Evolutionary conservation across 768 basidiomycete species (phyloP), one percentile per base, ranked within the genome.

Genomic region (Cubamyces lactineus): DNA sequence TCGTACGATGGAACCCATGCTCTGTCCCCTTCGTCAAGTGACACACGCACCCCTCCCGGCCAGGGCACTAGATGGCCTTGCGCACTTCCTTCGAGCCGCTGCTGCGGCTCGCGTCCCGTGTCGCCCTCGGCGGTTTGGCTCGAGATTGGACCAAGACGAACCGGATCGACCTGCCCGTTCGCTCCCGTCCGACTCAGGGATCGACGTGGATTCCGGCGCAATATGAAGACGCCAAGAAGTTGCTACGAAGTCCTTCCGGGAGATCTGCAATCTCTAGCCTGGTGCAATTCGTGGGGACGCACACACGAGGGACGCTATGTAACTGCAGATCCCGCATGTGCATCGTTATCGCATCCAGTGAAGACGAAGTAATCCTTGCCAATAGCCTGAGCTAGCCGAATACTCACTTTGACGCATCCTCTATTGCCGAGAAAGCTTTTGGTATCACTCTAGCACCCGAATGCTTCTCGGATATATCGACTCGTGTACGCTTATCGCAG

Each of bases 11-110:
- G 23, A 19, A 12, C 40, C 23, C 34, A 28, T 34, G 49, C 28
- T 51, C 41, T 39, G 49, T 26, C 43, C 12, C 54, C 16, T 38
- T 21, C 43, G 42, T 62, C 61, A 62, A 57, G 49, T 56, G 54
- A 53, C 47, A 21, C 61, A 45, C 34, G 34, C 54, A 40, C 52
- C 15, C 61, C 17, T 13, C 43, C 15, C 11, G 48, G 23, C 4
- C 57, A 5, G 1, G 23, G 57, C 26, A 16, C 28, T 26, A 24
- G 28, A 21, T 12, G 42, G 41, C 43, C 38, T 17, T 24, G 47
- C 49, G 56, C 38, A 9, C 47, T 39, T 26, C 34, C 45, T 21
- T 48, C 28, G 42, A 34, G 11, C 34, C 34, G 9, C 34, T 34
- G 9, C 34, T 34, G 34, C 34, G 34, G 34, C 9, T 34, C 34